Evolutionary conservation across 331 rosid species (phyloP).

Genomic region (Malus hybrid): DNA sequence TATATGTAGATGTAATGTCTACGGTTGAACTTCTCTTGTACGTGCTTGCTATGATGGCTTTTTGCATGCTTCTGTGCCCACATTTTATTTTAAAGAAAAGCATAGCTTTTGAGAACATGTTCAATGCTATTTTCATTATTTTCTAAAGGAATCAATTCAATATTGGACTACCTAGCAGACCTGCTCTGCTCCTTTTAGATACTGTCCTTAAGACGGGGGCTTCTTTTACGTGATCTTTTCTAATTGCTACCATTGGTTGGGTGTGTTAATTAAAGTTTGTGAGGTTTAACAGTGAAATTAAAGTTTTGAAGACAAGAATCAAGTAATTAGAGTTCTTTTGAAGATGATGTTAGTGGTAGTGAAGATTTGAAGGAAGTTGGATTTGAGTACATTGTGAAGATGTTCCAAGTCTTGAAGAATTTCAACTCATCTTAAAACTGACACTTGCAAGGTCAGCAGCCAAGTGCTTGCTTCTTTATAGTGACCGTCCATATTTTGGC

Average conservation of each 20-base stretch:
- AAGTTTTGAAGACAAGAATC: slow-evolving; percentile 95
- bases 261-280: slow-evolving; percentile 54
- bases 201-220: slow-evolving; percentile 18
- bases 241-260: slow-evolving; percentile 39
- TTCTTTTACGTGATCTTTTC: slow-evolving; percentile 26
- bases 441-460: slow-evolving; percentile 99
- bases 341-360: slow-evolving; percentile 86
- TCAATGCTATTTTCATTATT: neutral
- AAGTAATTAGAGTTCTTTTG: slow-evolving; percentile 85
- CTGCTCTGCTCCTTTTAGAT: neutral
- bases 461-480: slow-evolving; percentile 91
- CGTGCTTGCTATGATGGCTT: neutral
- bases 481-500: slow-evolving; percentile 55
- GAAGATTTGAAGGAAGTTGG: slow-evolving; percentile 98
- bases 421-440: slow-evolving; percentile 89
- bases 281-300: slow-evolving; percentile 89
- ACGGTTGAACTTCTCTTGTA: neutral
- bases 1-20: neutral
- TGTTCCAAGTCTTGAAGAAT: slow-evolving; percentile 97
- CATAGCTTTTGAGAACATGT: neutral
- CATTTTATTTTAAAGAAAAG: neutral
- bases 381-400: slow-evolving; percentile 87
- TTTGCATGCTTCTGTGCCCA: neutral
- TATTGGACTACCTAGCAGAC: slow-evolving; percentile 12
- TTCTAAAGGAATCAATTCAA: neutral